Base-by-base conservation (phyloP, 306 rosid species). In the Quercus alba region DNA sequence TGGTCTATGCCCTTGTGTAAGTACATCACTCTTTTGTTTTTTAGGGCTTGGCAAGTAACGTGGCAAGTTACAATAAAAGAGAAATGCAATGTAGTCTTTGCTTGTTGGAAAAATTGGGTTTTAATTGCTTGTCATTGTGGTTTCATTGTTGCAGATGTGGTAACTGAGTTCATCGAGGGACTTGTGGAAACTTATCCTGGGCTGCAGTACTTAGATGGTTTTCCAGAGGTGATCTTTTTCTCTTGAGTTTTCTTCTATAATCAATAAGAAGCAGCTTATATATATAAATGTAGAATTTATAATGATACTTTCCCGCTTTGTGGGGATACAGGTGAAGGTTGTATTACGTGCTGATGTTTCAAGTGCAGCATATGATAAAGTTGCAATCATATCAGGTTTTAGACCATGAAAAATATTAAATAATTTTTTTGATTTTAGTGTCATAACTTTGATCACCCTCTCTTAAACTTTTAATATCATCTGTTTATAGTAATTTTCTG, bases 121-220 rank as follows among this genome's bases (percentile, higher is more conserved):
- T 82, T 78, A 56, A 2, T 52, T 19, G 20, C 82, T 30, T 77
- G 44, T 77, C 67, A 77, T 82, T 26, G 5, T 86, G 81, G 75
- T 73, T 86, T n/a, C 52, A 33, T 57, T 77, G 74, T 86, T 82
- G 87, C 92, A 93, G 99, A 90, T 86, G 98, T 91, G 69, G 99
- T 93, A 78, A 91, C 92, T 28, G 97, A 95, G 76, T 95, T 85
- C 88, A 93, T 95, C 51, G 98, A 95, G 80, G 99, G 99, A 74
- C 93, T 95, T 68, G 93, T 93, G 86, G 98, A 95, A 85, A 91
- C 99, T 1, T 93, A 91, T 75, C 94, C 99, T 83, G 87, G 92
- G 62, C 80, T 95, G 82, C 98, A 93, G 86, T 95, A 86, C 85
- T 82, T 95, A 68, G 94, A 95, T 87, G 99, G 99, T 70, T 95